phyloP scores from a whole-genome alignment of 1,284 basidiomycete genomes.

The Cryptococcus sp. region DNA sequence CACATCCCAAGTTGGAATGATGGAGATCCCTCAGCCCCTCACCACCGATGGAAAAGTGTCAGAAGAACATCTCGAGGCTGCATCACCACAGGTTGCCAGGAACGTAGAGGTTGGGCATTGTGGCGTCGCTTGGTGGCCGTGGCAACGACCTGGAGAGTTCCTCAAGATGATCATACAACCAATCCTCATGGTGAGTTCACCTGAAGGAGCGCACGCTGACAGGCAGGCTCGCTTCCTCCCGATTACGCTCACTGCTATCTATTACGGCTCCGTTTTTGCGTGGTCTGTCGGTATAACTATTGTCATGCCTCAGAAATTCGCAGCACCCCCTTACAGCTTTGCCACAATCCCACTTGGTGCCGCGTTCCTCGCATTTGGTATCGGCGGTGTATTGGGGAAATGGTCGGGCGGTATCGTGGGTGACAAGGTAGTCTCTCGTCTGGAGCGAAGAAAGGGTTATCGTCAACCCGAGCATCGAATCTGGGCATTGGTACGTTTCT shows the following conservation, averaged over 20 bases:
- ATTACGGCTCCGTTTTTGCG: slow-evolving; percentile 47
- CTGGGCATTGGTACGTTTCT: slow-evolving; percentile 37
- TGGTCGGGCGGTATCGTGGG: slow-evolving; percentile 37
- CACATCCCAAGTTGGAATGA: neutral
- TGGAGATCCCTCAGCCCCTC: neutral
- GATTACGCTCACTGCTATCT: slow-evolving; percentile 40
- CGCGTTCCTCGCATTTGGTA: slow-evolving; percentile 44
- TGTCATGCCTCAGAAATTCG: slow-evolving; percentile 42
- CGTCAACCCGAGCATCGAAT: slow-evolving; percentile 51
- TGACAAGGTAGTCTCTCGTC: slow-evolving; percentile 31
- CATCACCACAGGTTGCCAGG: no score
- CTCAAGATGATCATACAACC: slow-evolving; percentile 32
- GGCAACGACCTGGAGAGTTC: slow-evolving; percentile 42
- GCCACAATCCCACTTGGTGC: slow-evolving; percentile 37
- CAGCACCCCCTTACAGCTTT: slow-evolving; percentile 45
- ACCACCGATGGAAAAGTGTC: neutral
- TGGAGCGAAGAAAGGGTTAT: slow-evolving; percentile 33
- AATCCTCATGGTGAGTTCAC: slow-evolving; percentile 24
- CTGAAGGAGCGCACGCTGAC: neutral
- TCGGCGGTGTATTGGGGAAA: slow-evolving; percentile 47
- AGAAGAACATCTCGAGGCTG: no score
- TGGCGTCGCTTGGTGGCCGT: slow-evolving; percentile 46
- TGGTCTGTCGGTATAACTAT: slow-evolving; percentile 50
- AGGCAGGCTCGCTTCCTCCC: slow-evolving; percentile 19
- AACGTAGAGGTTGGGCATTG: slow-evolving; percentile 17